A percentile compares a stretch with the other conserved stretches of the same genome.
Evolutionary conservation across 2,329 filamentous ascomycete genomes (phyloP).

Genomic region (Pestalotiopsis sp.): DNA sequence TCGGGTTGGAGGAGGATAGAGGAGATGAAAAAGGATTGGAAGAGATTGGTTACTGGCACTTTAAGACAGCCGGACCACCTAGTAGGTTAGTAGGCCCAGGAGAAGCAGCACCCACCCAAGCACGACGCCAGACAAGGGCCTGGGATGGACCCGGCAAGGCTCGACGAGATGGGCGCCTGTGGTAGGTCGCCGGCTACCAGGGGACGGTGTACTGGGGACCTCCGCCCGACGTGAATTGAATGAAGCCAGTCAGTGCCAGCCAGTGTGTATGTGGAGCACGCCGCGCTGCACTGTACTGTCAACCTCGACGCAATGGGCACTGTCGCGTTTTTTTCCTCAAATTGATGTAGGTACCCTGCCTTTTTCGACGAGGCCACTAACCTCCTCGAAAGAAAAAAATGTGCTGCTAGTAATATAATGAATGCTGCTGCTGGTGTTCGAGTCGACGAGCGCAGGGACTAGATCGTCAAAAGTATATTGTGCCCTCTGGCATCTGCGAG

Average conservation of each 20-base stretch:
- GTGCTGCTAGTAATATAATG: too few relatives aligned
- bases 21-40: slow-evolving; percentile 57
- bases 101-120: slow-evolving; percentile 8
- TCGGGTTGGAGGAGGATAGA: slow-evolving; percentile 56
- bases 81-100: slow-evolving; percentile 5
- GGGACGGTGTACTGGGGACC: slow-evolving; percentile 4
- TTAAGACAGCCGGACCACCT: slow-evolving; percentile 37
- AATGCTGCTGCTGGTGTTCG: too few relatives aligned
- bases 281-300: neutral
- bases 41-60: slow-evolving; percentile 46
- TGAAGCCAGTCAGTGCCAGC: slow-evolving; percentile 1
- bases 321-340: neutral
- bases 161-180: slow-evolving; percentile 8
- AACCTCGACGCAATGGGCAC: neutral
- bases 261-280: neutral
- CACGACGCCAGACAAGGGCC: slow-evolving; percentile 11
- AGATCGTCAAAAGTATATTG: too few relatives aligned
- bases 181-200: slow-evolving; percentile 8
- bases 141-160: slow-evolving; percentile 12
- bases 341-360: neutral
- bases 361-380: too few relatives aligned
- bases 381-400: too few relatives aligned
- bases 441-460: too few relatives aligned
- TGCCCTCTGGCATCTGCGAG: too few relatives aligned
- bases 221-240: neutral